Evolutionary conservation across 345 rosid species (phyloP).

Genomic region (Diplotaxis tenuifolia): DNA sequence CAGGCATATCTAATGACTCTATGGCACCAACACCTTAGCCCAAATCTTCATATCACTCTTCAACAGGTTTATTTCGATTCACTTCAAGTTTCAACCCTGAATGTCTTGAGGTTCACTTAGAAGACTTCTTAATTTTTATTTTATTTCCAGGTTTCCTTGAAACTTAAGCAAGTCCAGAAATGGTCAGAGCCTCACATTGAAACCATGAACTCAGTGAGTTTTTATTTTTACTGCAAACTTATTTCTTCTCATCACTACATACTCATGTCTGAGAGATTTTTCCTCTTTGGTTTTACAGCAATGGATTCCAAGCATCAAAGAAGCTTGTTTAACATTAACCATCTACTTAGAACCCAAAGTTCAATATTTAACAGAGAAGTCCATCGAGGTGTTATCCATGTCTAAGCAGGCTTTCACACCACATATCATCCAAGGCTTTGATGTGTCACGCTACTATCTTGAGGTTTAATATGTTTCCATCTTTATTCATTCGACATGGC

Average conservation of each 20-base stretch:
- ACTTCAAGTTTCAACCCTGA: neutral
- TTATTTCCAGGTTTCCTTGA: slow-evolving; percentile 24
- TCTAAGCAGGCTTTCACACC: slow-evolving; percentile 36
- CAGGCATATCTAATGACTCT: slow-evolving; percentile 34
- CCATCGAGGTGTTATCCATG: slow-evolving; percentile 35
- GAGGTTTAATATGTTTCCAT: slow-evolving; percentile 30
- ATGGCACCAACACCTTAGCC: slow-evolving; percentile 45
- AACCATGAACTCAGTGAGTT: slow-evolving; percentile 39
- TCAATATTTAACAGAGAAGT: slow-evolving; percentile 36
- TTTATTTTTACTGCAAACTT: neutral
- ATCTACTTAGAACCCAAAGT: slow-evolving; percentile 37
- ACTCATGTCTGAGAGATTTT: slow-evolving; percentile 2
- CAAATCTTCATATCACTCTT: slow-evolving; percentile 35
- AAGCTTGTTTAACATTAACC: slow-evolving; percentile 31
- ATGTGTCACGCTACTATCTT: slow-evolving; percentile 30
- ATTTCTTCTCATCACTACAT: slow-evolving; percentile 6
- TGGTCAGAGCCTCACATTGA: slow-evolving; percentile 39
- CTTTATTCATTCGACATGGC: neutral
- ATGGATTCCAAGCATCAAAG: slow-evolving; percentile 47
- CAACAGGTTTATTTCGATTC: slow-evolving; percentile 35
- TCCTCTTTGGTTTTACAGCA: slow-evolving; percentile 29
- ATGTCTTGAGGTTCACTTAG: neutral
- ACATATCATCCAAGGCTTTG: slow-evolving; percentile 34
- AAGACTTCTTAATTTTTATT: neutral
- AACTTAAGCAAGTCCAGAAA: slow-evolving; percentile 31